These are phyloP conservation scores for Purpureocillium lavendulum DNA, from an alignment of 2,329 filamentous ascomycete genomes.

Conservation along the genomic window DNA sequence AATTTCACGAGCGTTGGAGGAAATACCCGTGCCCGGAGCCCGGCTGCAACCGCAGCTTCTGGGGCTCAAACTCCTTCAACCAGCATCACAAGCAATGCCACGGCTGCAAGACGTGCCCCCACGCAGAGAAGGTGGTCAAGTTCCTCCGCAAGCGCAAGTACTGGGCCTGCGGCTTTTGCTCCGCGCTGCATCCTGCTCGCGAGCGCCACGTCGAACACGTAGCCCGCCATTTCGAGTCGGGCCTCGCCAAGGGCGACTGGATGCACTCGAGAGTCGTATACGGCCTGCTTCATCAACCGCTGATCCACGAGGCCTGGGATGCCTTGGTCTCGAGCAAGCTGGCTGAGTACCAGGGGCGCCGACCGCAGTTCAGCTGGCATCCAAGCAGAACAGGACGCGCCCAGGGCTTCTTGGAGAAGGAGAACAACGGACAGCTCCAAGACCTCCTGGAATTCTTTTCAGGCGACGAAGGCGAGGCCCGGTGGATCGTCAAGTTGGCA, in stretches of 20 bases:
- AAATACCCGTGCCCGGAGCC: slow-evolving; percentile 58
- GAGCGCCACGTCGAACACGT: slow-evolving; percentile 63
- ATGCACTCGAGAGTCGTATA: slow-evolving; percentile 62
- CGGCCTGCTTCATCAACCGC: slow-evolving; percentile 57
- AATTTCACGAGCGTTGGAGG: slow-evolving; percentile 60
- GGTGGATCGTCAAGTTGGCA: slow-evolving; percentile 48
- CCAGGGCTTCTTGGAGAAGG: slow-evolving; percentile 52
- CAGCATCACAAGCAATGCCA: slow-evolving; percentile 60
- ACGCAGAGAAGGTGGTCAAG: slow-evolving; percentile 55
- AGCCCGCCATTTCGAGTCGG: slow-evolving; percentile 56
- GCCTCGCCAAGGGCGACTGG: slow-evolving; percentile 57
- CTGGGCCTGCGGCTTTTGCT: slow-evolving; percentile 63
- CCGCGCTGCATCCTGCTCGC: slow-evolving; percentile 51
- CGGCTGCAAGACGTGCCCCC: slow-evolving; percentile 56
- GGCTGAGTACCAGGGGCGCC: slow-evolving; percentile 41
- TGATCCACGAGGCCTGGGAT: slow-evolving; percentile 54
- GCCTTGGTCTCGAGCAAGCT: slow-evolving; percentile 44
- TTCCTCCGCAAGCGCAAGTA: slow-evolving; percentile 56
- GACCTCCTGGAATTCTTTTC: slow-evolving; percentile 59
- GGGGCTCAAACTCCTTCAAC: slow-evolving; percentile 60
- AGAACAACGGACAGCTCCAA: slow-evolving; percentile 53
- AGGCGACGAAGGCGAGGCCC: slow-evolving; percentile 46
- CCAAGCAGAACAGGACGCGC: slow-evolving; percentile 46
- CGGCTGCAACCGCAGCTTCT: slow-evolving; percentile 58
- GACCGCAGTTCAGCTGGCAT: slow-evolving; percentile 57